A percentile compares a stretch with the other conserved stretches of the same genome.
Evolutionary conservation across 148 eudicot genomes (phyloP).

Genomic region (Arctostaphylos glauca): DNA sequence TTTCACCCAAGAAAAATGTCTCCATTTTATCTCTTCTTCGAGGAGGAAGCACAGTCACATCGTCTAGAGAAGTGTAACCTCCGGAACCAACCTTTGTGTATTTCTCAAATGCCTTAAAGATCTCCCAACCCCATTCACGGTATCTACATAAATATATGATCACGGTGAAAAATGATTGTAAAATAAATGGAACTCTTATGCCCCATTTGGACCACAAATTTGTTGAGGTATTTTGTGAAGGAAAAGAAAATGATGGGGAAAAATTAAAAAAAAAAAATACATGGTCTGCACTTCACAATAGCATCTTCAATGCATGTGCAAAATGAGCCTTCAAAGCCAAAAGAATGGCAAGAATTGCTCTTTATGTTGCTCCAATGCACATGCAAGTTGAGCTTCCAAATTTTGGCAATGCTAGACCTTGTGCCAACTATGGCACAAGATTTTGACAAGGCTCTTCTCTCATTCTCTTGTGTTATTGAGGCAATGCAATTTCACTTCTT

Average conservation of each 20-base stretch:
- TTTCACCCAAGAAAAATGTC: constrained; percentile 96
- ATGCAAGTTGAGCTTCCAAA: not conserved
- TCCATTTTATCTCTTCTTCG: constrained; percentile 94
- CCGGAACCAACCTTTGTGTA: constrained; percentile 87
- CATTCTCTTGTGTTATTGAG: not conserved
- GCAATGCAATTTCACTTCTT: not conserved
- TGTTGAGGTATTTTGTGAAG: not conserved
- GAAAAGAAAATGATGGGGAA: not conserved
- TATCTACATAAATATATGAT: constrained; percentile 49
- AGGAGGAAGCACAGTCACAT: constrained; percentile 88
- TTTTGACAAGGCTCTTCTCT: not conserved
- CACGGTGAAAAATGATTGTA: constrained; percentile 2
- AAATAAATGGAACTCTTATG: not conserved
- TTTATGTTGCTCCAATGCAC: not conserved
- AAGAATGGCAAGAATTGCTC: not conserved
- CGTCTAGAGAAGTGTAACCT: constrained; percentile 88
- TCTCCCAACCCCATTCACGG: constrained; percentile 98
- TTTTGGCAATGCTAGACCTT: not conserved
- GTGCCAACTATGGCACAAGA: not conserved
- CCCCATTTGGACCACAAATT: not conserved
- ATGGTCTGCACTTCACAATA: not conserved
- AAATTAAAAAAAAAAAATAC: not conserved
- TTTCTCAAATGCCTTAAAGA: constrained; percentile 93
- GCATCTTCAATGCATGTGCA: not conserved
- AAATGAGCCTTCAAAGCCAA: not conserved